Evolutionary conservation across 768 basidiomycete species (phyloP), one percentile per base, ranked within the genome.

Genomic region (Russula emetica): DNA sequence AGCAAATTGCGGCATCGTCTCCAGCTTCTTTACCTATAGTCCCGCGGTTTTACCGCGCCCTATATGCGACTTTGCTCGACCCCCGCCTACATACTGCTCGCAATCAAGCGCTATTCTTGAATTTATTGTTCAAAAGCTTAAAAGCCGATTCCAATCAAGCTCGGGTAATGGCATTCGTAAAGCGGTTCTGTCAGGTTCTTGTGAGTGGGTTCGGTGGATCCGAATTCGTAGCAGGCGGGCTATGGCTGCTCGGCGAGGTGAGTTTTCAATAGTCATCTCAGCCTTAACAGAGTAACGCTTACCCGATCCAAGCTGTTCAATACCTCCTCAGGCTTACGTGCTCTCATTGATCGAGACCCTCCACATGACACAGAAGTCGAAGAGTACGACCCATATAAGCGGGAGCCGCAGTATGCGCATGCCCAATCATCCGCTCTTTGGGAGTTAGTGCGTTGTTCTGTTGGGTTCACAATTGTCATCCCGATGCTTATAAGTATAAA

Each of bases 31-130:
- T 76, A 3, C 69, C 83, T 2, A 79, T 89, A 11, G 75, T 79
- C 4, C 82, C 87, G 67, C 78, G 89, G 20, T 92, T 86, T 71
- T 91, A 87, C 75, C 86, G 93, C 45, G 85, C 92, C 0, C 78
- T 99, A 0, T 99, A 98, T 69, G 84, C 86, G n/a, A 94, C 93
- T 2, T 77, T 99, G 5, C 84, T 88, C 55, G 96, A 99, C 69
- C 76, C 79, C 1, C 86, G 96, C 16, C 81, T 99, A 1, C 80
- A 86, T 3, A 79, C 81, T 2, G 93, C 93, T 14, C 89, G 88
- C 2, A 98, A 98, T 71, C 94, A 98, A 72, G 94, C 94, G 6
- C 90, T 98, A 87, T 98, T 96, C 74, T 82, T 99, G 61, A 98
- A 98, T 72, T 76, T 99, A 20, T 74, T 98, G 22, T 95, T 95